Base-by-base conservation (phyloP, 2,329 filamentous ascomycete species). In the Peltaster fructicola region DNA sequence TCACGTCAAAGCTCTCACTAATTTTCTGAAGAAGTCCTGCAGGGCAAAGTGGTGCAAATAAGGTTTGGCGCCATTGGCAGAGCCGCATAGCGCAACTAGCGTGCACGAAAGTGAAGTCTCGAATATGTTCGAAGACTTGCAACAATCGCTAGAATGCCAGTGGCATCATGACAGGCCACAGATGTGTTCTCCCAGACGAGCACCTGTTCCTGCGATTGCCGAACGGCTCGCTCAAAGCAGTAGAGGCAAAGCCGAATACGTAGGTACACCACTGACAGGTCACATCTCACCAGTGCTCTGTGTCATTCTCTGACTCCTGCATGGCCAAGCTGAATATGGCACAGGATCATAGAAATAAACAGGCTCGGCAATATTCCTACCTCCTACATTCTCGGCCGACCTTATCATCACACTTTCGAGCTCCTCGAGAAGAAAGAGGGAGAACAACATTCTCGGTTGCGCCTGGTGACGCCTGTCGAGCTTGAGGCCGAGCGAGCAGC, bases 281-380 rank as follows among this genome's bases (percentile, higher is more conserved):
- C 28, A 14, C 17, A 20, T 15, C 20, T 32, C 24, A 10, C 14
- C 12, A 14, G 14, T 24, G 17, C 20, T 7, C 12, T 15, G 23
- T 20, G 34, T 25, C 37, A 30, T 8, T 37, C 40, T 33, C 40
- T 33, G 34, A 40, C 27, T 43, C 38, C 38, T 41, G 42, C 34
- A 36, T 30, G 29, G 40, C 43, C 33, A 39, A 32, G 29, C 34
- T 44, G 31, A 47, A 41, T 34, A 38, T 40, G 30, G 32, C 18
- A 40, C 38, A 93, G 84, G 19, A 79, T 70, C 21, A 76, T 95
- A 36, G 81, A 79, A 2, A 61, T 95, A 16, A 82, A 82, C 28
- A 95, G 93, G 66, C 91, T 88, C 48, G 88, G 88, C 35, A 70
- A 71, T 2, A 93, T 98, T 46, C 75, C 80, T 9, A 72, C 79